These are phyloP conservation scores for Pelargonium citronellum DNA, from an alignment of 441 rosid genomes.

Conservation along the genomic window DNA sequence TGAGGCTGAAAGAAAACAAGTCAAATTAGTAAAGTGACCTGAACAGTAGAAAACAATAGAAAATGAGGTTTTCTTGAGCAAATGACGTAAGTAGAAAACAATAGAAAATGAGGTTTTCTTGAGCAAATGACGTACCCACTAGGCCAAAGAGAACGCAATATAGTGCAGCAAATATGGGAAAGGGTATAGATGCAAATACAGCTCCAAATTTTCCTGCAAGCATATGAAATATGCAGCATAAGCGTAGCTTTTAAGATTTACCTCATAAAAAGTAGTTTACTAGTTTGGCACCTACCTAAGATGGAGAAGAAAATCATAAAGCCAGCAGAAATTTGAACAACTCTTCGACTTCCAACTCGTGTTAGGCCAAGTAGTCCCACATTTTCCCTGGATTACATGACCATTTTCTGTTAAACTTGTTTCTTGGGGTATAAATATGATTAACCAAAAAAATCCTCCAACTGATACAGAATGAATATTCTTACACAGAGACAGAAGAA, in stretches of 20 bases:
- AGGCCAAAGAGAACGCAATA: constrained; percentile 60
- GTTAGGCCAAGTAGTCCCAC: constrained; percentile 63
- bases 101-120: neutral
- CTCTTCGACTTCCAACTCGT: constrained; percentile 61
- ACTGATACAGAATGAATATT: neutral
- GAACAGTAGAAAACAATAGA: neutral
- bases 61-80: neutral
- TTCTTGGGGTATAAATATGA: neutral
- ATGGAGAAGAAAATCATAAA: constrained; percentile 70
- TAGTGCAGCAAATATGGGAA: constrained; percentile 59
- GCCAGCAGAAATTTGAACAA: constrained; percentile 66
- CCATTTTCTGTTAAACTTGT: constrained; percentile 13
- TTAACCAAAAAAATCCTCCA: neutral
- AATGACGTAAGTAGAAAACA: neutral
- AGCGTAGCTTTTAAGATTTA: no score
- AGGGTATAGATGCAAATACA: constrained; percentile 68
- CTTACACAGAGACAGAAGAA: constrained; percentile 71
- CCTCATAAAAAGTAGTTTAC: no score
- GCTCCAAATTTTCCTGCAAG: constrained; percentile 72
- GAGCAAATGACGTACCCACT: constrained; percentile 34
- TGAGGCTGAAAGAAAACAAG: constrained; percentile 38
- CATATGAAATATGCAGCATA: neutral
- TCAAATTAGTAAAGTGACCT: neutral
- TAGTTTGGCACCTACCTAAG: constrained; percentile 30
- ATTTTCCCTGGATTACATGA: constrained; percentile 47